Conservation (phyloP, 257 asterid genomes). For the Penstemon eatonii region DNA sequence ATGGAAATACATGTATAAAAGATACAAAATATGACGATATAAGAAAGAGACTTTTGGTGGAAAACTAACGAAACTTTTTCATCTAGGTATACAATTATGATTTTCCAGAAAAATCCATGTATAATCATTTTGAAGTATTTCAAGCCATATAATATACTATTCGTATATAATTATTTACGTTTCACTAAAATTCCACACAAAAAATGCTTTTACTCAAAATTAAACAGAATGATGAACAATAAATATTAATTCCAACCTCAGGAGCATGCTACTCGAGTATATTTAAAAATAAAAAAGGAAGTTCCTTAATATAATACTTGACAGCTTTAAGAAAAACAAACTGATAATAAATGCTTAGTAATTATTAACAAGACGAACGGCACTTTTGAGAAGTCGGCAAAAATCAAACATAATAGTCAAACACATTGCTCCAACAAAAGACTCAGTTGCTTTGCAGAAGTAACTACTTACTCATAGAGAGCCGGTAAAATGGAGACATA, state of each 20-base stretch:
- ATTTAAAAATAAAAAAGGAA: background rate
- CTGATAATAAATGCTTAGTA: background rate
- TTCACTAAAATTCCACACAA: background rate
- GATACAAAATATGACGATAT: conserved; percentile 5
- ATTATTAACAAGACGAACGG: background rate
- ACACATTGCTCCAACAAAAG: conserved; percentile 1
- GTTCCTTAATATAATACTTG: background rate
- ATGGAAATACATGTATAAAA: conserved; percentile 23
- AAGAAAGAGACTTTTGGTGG: conserved; percentile 1
- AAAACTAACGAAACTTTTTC: background rate
- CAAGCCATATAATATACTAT: background rate
- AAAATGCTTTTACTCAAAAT: background rate
- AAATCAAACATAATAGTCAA: background rate
- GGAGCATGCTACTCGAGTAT: background rate
- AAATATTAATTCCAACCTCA: background rate
- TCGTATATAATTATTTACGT: background rate
- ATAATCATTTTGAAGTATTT: conserved; percentile 1
- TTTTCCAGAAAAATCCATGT: background rate
- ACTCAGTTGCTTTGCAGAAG: background rate
- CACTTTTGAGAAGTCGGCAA: background rate
- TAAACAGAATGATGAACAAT: background rate
- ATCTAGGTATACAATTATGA: too few species aligned
- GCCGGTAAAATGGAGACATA: background rate
- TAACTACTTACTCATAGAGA: background rate
- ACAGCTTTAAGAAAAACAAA: conserved; percentile 16